Evolutionary conservation across 176 grass and related monocot species (phyloP).

Genomic region (Dactylis glomerata): DNA sequence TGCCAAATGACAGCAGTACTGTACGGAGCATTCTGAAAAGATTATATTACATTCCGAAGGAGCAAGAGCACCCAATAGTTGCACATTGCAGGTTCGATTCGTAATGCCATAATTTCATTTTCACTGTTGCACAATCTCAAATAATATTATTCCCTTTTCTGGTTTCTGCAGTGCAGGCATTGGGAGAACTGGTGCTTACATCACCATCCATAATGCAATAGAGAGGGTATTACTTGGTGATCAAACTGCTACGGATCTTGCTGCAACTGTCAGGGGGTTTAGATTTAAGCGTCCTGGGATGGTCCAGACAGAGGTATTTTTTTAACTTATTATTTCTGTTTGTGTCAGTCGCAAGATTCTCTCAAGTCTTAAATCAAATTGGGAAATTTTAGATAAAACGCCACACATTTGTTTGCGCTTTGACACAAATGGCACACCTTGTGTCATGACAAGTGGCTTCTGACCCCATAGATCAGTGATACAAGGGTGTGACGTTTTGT

Average conservation of each 20-base stretch:
- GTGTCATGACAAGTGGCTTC: background rate
- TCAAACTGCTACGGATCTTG: conserved; percentile 42
- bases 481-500: background rate
- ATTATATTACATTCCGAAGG: conserved; percentile 37
- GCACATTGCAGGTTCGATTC: conserved; percentile 86
- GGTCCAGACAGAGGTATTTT: conserved; percentile 74
- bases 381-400: background rate
- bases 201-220: conserved; percentile 78
- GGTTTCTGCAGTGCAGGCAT: conserved; percentile 78
- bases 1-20: conserved; percentile 44
- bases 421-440: background rate
- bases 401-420: background rate
- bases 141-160: conserved; percentile 26
- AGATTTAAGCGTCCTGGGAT: conserved; percentile 68
- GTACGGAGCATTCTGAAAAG: conserved; percentile 69
- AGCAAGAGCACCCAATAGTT: conserved; percentile 51
- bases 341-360: background rate
- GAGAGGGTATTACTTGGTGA: conserved; percentile 75
- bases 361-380: background rate
- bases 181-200: conserved; percentile 86
- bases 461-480: background rate
- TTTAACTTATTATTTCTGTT: background rate
- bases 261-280: conserved; percentile 60
- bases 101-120: background rate
- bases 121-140: background rate